Evolutionary conservation across 129 eudicot species (phyloP), one percentile per base, ranked within the genome.

Genomic region (Helianthus tuberosus): DNA sequence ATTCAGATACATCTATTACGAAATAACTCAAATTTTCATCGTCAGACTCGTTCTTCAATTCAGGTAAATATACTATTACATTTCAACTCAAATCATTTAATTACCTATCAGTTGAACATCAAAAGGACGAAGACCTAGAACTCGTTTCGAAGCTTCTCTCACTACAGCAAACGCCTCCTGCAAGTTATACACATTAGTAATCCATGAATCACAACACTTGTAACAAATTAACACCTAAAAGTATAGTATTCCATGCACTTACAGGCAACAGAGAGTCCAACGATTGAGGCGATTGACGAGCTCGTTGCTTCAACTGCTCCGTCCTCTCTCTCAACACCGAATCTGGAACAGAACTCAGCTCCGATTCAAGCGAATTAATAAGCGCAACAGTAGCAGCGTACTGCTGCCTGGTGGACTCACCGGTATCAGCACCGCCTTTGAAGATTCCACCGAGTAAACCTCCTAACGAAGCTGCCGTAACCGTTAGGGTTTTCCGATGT

Each of bases 151-250:
- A 73, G 97, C 98, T 82, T 94, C 98, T 74, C 98, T 79, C 41
- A 94, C 97, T 23, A 90, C 72, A 74, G 97, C 86, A 88, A 94
- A 94, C 13, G 98, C 98, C 81, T 94, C 98, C 98, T 94, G 95
- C 87, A 81, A 73, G 71, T 53, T 43, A 77, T 13, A 51, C 14
- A 63, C 1, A 64, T 39, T 15, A 36, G n/a, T 15, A 43, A 32
- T 17, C 71, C 51, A 62, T 63, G 20, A 49, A 73, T 32, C 77
- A 73, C 44, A 75, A 64, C 51, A 65, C 79, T 27, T 27, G 32
- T 27, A 27, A 27, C 32, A 27, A 27, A 27, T 1, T 27, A 27
- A 27, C 32, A 27, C 32, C 32, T 27, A 27, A 27, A 27, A 20
- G 23, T 20, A 20, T 20, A 27, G 32, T 27, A 27, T 27, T 27